phyloP scores from a whole-genome alignment of 2,329 filamentous ascomycete genomes.

The Trichoderma aggressivum region DNA sequence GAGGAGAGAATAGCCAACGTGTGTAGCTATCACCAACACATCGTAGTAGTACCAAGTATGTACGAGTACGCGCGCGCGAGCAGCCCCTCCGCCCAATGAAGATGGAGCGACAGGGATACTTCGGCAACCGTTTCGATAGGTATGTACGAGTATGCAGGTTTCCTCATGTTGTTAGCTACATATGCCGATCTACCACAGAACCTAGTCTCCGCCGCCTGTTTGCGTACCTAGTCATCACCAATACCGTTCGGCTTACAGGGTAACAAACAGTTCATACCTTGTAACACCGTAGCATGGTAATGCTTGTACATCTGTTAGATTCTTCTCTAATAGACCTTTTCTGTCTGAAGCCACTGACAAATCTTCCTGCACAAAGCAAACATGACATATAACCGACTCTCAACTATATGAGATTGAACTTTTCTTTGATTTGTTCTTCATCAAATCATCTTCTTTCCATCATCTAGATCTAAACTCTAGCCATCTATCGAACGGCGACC shows the following conservation, averaged over 20 bases:
- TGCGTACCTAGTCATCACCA: background rate
- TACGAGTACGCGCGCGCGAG: background rate
- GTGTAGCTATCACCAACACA: background rate
- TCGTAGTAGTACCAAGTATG: background rate
- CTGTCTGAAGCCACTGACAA: background rate
- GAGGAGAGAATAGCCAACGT: background rate
- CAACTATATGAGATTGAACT: background rate
- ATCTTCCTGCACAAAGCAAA: background rate
- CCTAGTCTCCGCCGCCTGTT: background rate
- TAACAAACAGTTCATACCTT: background rate
- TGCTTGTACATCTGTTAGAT: background rate
- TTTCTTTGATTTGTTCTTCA: background rate
- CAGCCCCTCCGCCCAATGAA: background rate
- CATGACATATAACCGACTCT: background rate
- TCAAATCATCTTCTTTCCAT: background rate
- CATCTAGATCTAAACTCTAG: slow-evolving; percentile 12
- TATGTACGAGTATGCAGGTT: background rate
- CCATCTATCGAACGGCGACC: slow-evolving; percentile 33
- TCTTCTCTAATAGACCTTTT: background rate
- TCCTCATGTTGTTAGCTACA: background rate
- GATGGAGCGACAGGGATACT: background rate
- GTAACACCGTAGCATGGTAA: background rate
- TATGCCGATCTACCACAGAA: background rate
- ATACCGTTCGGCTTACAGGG: background rate
- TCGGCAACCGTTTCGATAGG: background rate